Percentiles rank a stretch among this genome's conserved stretches.
phyloP scores from a whole-genome alignment of 495 filamentous ascomycete genomes.

The Neurospora sp. region DNA sequence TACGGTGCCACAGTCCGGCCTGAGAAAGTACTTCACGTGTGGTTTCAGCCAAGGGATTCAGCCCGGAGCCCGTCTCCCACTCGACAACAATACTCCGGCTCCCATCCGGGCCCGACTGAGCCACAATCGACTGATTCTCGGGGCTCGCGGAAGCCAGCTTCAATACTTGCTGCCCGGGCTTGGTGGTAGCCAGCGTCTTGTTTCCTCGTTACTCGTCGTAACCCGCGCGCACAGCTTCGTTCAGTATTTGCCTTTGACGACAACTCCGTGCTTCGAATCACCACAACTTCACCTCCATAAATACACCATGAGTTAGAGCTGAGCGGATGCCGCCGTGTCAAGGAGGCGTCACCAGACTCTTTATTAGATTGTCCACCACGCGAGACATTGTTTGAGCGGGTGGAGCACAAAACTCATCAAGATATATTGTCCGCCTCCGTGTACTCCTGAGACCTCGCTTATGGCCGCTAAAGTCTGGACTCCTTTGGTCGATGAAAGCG shows the following conservation, averaged over 20 bases:
- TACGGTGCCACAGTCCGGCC: not conserved
- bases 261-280: not conserved
- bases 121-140: not conserved
- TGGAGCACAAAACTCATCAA: not conserved
- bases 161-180: no score
- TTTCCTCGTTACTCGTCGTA: not conserved
- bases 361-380: not conserved
- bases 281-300: not conserved
- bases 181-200: not conserved
- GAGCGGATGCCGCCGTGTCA: not conserved
- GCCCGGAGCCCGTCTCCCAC: not conserved
- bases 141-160: not conserved
- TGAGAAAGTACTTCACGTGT: not conserved
- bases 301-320: not conserved
- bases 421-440: not conserved
- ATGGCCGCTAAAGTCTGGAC: not conserved
- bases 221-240: not conserved
- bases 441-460: not conserved
- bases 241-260: not conserved
- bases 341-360: not conserved
- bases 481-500: not conserved
- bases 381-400: not conserved
- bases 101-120: not conserved
- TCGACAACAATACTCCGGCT: not conserved
- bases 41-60: not conserved